Conservation (phyloP, 2,329 filamentous ascomycete species). For the Epichloe coenophiala region DNA sequence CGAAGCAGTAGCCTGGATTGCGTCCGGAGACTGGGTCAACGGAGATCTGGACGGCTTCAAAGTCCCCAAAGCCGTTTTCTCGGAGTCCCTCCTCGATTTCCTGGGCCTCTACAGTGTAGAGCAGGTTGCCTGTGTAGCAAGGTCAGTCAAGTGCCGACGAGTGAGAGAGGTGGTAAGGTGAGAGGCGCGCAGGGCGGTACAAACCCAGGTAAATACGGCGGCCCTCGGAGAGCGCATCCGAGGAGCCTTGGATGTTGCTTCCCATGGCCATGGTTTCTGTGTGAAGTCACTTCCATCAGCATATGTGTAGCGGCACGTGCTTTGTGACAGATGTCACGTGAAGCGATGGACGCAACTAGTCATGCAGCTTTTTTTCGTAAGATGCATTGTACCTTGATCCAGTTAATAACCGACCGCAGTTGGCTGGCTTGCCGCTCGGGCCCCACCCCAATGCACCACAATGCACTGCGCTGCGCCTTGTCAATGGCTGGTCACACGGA, state of each 20-base stretch:
- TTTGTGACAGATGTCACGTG: not conserved
- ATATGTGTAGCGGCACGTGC: not conserved
- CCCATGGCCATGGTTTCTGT: not conserved
- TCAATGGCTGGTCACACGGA: too few relatives aligned
- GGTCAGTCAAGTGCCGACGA: too few relatives aligned
- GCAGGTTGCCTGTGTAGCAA: conserved; percentile 34
- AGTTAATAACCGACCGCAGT: too few relatives aligned
- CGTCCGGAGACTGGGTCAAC: conserved; percentile 53
- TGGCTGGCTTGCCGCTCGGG: too few relatives aligned
- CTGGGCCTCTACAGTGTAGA: conserved; percentile 34
- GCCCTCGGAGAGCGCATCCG: conserved; percentile 15
- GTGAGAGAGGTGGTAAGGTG: too few relatives aligned
- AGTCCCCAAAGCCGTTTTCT: conserved; percentile 23
- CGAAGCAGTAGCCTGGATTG: conserved; percentile 57
- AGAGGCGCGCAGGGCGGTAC: not conserved
- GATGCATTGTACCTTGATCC: too few relatives aligned
- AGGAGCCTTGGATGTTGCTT: not conserved
- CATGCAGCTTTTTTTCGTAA: too few relatives aligned
- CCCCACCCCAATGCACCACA: too few relatives aligned
- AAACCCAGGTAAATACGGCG: conserved; percentile 45
- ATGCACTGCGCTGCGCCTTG: too few relatives aligned
- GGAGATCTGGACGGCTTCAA: conserved; percentile 51
- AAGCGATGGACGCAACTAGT: too few relatives aligned
- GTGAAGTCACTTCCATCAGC: not conserved
- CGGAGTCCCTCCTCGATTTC: conserved; percentile 49